phyloP scores from a whole-genome alignment of 805 yeast genomes.

The Saturnispora hagleri region DNA sequence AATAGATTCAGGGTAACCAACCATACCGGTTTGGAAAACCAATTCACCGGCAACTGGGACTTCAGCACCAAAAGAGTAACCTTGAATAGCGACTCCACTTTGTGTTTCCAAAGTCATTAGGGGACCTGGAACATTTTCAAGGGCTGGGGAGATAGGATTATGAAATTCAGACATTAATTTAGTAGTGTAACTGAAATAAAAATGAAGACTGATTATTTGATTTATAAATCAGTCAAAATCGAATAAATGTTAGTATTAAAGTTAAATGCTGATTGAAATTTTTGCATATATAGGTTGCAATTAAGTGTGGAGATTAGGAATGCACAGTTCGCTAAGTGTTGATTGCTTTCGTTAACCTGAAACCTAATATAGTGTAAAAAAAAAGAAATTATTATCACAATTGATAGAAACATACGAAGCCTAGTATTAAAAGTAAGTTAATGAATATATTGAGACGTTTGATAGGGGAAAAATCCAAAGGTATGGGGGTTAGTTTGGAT shows the following conservation, averaged over 20 bases:
- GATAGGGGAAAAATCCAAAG: conserved; percentile 7
- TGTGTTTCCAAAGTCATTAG: conserved; percentile 82
- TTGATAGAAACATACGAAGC: not conserved
- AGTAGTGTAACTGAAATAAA: not conserved
- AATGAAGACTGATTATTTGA: not conserved
- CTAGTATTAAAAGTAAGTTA: not conserved
- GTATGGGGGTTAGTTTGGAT: conserved; percentile 8
- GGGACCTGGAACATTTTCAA: conserved; percentile 74
- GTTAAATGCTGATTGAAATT: not conserved
- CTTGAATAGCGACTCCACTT: conserved; percentile 80
- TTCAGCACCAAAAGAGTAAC: conserved; percentile 95
- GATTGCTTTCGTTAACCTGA: not conserved
- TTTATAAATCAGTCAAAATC: not conserved
- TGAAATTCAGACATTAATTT: conserved; percentile 30
- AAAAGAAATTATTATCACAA: not conserved
- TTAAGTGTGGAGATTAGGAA: too few species aligned
- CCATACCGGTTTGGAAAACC: conserved; percentile 99
- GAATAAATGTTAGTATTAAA: not conserved
- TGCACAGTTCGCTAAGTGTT: not conserved
- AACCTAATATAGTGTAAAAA: not conserved
- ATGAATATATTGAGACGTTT: not conserved
- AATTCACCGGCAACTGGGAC: conserved; percentile 89
- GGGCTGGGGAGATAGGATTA: conserved; percentile 84
- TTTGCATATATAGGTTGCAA: too few species aligned
- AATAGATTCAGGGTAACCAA: conserved; percentile 98